Evolutionary conservation across 352 stramenopile species (phyloP).

Genomic region (Pythium coloratum): DNA sequence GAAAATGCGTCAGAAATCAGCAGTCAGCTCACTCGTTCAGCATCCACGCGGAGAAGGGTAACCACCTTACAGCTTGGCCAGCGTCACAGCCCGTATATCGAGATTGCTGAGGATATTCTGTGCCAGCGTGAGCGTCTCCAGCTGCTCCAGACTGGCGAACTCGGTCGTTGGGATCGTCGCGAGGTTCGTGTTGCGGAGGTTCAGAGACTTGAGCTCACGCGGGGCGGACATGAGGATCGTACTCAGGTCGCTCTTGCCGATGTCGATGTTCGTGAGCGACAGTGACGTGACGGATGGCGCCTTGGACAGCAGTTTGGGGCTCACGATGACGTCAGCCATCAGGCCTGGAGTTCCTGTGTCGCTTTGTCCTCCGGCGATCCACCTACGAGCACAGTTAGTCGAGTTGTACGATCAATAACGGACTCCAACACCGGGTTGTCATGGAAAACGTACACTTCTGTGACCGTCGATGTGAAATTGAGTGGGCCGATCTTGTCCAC

Average conservation of each 20-base stretch:
- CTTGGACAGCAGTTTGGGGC: not conserved
- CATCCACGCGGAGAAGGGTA: not conserved
- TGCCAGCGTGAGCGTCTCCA: not conserved
- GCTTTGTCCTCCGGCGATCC: not conserved
- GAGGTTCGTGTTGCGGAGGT: not conserved
- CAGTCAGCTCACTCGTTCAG: not conserved
- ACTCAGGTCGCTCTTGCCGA: not conserved
- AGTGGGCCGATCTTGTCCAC: not conserved
- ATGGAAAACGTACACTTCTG: not conserved
- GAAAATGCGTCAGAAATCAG: not conserved
- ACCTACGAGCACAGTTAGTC: not conserved
- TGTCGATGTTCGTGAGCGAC: not conserved
- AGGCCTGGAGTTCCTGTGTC: not conserved
- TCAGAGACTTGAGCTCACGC: not conserved
- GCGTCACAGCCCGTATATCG: not conserved
- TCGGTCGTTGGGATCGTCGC: not conserved
- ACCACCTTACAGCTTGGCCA: not conserved
- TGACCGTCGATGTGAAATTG: not conserved
- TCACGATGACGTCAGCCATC: not conserved
- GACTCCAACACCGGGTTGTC: too few relatives aligned
- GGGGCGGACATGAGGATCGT: not conserved
- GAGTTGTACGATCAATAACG: not conserved
- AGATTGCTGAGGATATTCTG: not conserved
- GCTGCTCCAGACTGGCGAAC: not conserved
- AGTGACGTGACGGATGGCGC: not conserved